Conservation (phyloP, 2,329 filamentous ascomycete genomes). For the Colletotrichum destructivum region DNA sequence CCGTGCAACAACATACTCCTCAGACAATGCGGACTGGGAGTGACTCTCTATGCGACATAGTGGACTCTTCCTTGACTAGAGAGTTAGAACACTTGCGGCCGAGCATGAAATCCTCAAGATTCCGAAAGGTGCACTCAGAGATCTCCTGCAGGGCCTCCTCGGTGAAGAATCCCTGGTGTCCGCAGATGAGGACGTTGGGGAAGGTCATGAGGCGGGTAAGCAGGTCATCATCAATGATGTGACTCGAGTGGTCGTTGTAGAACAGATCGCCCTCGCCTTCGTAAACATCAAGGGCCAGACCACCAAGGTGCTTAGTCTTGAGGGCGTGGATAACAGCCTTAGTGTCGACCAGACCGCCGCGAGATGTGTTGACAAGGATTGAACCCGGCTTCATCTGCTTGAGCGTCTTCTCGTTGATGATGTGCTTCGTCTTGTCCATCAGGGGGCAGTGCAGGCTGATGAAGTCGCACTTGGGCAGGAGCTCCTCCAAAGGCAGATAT, state of each 20-base stretch:
- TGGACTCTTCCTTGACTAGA: slow-evolving; percentile 48
- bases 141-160: slow-evolving; percentile 76
- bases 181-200: slow-evolving; percentile 76
- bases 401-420: slow-evolving; percentile 71
- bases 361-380: slow-evolving; percentile 78
- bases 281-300: slow-evolving; percentile 78
- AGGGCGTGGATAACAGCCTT: slow-evolving; percentile 72
- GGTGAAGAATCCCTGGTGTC: slow-evolving; percentile 80
- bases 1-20: background rate
- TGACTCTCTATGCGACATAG: slow-evolving; percentile 45
- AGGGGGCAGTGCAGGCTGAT: slow-evolving; percentile 78
- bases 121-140: slow-evolving; percentile 71
- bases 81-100: slow-evolving; percentile 55
- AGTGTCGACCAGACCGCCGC: slow-evolving; percentile 76
- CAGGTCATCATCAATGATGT: slow-evolving; percentile 77
- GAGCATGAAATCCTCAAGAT: slow-evolving; percentile 64
- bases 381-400: slow-evolving; percentile 71
- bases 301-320: slow-evolving; percentile 72
- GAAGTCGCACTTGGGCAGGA: slow-evolving; percentile 72
- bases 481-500: slow-evolving; percentile 67
- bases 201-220: slow-evolving; percentile 78
- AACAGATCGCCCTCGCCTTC: slow-evolving; percentile 76
- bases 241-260: slow-evolving; percentile 75
- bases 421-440: slow-evolving; percentile 70
- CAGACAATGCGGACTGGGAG: slow-evolving; percentile 52